Base-by-base conservation (phyloP, 1,139 yeast species). In the Blastobotrys proliferans region DNA sequence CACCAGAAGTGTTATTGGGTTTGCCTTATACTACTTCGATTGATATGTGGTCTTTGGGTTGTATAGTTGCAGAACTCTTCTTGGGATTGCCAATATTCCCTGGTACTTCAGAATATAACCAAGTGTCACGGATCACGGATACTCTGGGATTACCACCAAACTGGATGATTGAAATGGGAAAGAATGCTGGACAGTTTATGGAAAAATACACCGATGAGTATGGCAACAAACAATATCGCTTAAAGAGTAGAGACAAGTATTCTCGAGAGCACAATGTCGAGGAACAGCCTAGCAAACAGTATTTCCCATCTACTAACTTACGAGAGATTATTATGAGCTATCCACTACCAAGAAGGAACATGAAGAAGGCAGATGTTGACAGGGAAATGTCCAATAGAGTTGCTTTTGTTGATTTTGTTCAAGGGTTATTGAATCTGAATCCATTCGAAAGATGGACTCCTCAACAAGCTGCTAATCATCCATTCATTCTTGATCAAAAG, bases 31-130 rank as follows among this genome's bases (percentile, higher is more conserved):
- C 96, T 0, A 81, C 95, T 17, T 81, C 95, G 6, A 92, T 92
- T 46, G 99, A 92, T 63, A 88, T 92, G 90, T 92, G 99, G 99
- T 88, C 97, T 1, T 69, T 92, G 35, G 99, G 98, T 1, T 92
- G 99, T 68, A 92, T 94, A 43, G 83, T 90, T 27, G 97, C 96
- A 1, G 99, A 92, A 61, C 68, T 92, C 43, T 92, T 88, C 56
- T 66, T 92, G 44, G 99, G 99, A 0, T 71, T 92, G 45, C 99
- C 99, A 1, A 73, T 92, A 56, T 88, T 92, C 57, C 97, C 99
- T 0, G 98, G 98, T 2, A 77, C 90, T 3, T 85, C 96, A 0
- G 98, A 92, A 63, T 92, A 83, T 64, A 88, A 92, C 60, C 97
- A 90, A 63, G 68, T 94, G 36, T 74, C 81, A 55, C 78, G 95